Evolutionary conservation across 73 alveolate genomes (phyloP), one percentile per base, ranked within the genome.

Genomic region (Paramecium biaurelia): DNA sequence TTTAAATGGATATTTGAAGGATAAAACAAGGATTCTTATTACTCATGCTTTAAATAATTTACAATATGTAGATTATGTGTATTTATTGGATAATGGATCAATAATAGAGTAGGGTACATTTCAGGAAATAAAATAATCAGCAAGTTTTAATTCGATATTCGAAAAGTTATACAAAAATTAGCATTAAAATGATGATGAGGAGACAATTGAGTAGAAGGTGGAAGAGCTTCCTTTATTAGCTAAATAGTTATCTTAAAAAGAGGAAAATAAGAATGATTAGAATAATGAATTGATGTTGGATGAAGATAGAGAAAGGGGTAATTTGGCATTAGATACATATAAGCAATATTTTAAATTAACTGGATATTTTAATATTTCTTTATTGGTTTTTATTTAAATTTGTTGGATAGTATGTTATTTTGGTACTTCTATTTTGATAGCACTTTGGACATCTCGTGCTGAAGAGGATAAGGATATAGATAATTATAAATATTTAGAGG

Each of bases 301-400:
- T 26, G 96, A 93, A 43, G 96, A 93, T 45, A 92, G 96, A 63
- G 72, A 76, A 14, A 35, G 84, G 41, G 96, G 96, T 1, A 32
- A 68, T 24, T 94, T 93, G 30, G 21, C 85, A n/a, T 70, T n/a
- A 4, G 93, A 57, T 38, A 92, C 86, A 7, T 92, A 92, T 32
- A 63, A 32, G 57, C 32, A 93, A 57, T 93, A 79, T 79, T 59
- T 53, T 20, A 49, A 57, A n/a, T 35, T 34, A 10, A 76, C 76
- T 35, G 96, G 95, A 2, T 43, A 21, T 53, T 57, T 57, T 70
- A 43, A 20, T 70, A 58, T 21, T 4, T 41, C 12, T n/a, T 41
- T 57, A 18, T 56, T 72, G n/a, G 20, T 89, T 24, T 7, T 56
- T 8, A 63, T 82, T 4, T 43, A 70, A 82, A 28, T 70, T 5